Base-by-base conservation (phyloP, 495 filamentous ascomycete species). In the Parmelia sp. region DNA sequence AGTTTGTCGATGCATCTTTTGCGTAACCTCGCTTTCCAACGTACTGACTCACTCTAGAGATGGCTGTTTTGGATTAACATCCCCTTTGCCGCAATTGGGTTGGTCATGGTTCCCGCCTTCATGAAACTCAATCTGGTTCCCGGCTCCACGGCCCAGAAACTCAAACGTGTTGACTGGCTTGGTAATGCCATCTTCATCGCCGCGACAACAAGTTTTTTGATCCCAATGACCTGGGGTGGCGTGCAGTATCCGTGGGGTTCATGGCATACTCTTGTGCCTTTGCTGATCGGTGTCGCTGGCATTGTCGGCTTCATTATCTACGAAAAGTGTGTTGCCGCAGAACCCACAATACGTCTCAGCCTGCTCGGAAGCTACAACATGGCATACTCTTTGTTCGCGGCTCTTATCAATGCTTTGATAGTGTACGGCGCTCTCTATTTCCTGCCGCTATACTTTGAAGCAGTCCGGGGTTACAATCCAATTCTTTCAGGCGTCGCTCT, bases 11-110 rank as follows among this genome's bases (percentile, higher is more conserved):
- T 23, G 44, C 21, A 21, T 45, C 37, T 55, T 33, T 12, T 8
- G 5, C 21, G 25, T 58, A 27, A 33, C n/a, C n/a, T 15, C n/a
- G 14, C 35, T 57, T 29, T 29, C 29, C n/a, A 3, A 40, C 11
- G 21, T 42, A 4, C 53, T 57, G 37, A 57, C 23, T 57, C 15
- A 1, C 11, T 49, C 44, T 31, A 77, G 77, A 68, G 77, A 23
- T 79, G 77, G 77, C 76, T 79, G 36, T 83, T 84, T 67, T 83
- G 78, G 69, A 82, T 84, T 69, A 84, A 84, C 61, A 71, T 84
- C 31, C 82, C 82, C 1, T 83, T 84, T 67, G 74, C 80, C n/a
- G 81, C 71, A 0, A 49, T 83, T 35, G 78, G 76, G 4, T 63
- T 71, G 10, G 56, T 79, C 6, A 72, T 83, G 51, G 75, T 82